A percentile compares a stretch with the other conserved stretches of the same genome.
Conservation (phyloP, 129 eudicot genomes). For the Glebionis coronaria region DNA sequence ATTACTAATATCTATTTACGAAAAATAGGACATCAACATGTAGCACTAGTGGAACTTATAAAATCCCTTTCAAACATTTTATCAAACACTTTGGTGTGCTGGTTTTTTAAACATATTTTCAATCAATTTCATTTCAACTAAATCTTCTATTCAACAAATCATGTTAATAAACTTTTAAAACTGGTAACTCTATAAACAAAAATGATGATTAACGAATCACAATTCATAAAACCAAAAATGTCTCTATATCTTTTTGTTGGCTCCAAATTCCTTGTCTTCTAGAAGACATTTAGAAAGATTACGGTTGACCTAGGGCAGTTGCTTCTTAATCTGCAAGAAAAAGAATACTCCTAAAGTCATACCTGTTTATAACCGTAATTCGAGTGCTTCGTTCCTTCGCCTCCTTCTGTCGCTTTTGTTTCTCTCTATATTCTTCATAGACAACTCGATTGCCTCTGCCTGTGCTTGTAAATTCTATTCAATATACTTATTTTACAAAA, state of each 20-base stretch:
- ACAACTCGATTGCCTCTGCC: constrained; percentile 74
- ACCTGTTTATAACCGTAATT: constrained; percentile 58
- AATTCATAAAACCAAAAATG: too few relatives aligned
- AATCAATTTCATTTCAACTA: too few relatives aligned
- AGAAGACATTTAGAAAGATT: constrained; percentile 51
- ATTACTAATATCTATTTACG: too few relatives aligned
- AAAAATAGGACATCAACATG: too few relatives aligned
- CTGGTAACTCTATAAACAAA: too few relatives aligned
- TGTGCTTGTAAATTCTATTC: constrained; percentile 58
- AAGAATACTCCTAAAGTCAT: not conserved
- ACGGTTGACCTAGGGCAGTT: constrained; percentile 81
- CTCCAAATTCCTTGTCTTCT: constrained; percentile 68
- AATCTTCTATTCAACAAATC: too few relatives aligned
- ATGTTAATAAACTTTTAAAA: too few relatives aligned
- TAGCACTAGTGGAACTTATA: too few relatives aligned
- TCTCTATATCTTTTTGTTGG: constrained; percentile 38
- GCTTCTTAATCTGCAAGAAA: constrained; percentile 63
- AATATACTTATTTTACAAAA: not conserved
- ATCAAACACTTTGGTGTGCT: too few relatives aligned
- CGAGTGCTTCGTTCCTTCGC: constrained; percentile 57
- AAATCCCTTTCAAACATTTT: too few relatives aligned
- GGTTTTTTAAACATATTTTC: too few relatives aligned
- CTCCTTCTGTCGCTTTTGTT: constrained; percentile 61
- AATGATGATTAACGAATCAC: too few relatives aligned
- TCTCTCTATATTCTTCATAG: constrained; percentile 74